phyloP scores from a whole-genome alignment of 768 basidiomycete species.

The Tylopilus intermedius region DNA sequence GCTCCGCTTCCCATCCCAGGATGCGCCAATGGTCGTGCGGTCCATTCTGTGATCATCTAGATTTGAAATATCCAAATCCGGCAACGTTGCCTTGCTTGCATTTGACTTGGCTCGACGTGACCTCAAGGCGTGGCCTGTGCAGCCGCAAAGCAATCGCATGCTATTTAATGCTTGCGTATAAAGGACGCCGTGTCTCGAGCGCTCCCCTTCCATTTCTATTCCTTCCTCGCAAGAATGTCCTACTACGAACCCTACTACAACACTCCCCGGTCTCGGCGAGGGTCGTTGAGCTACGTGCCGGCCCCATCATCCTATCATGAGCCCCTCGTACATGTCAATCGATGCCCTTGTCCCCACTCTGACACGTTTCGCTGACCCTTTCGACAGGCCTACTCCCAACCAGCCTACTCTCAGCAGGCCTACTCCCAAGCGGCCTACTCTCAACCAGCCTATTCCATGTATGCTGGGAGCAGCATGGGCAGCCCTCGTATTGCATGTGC shows the following conservation, averaged over 20 bases:
- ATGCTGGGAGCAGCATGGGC: constrained; percentile 37
- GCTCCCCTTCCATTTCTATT: constrained; percentile 4
- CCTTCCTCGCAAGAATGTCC: constrained; percentile 31
- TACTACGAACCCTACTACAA: constrained; percentile 41
- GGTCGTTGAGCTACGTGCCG: constrained; percentile 32
- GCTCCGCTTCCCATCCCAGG: constrained; percentile 18
- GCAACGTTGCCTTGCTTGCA: constrained; percentile 1
- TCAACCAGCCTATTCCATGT: constrained; percentile 44
- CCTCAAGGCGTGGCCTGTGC: constrained; percentile 27
- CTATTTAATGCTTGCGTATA: constrained; percentile 18
- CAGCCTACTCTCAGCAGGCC: constrained; percentile 33
- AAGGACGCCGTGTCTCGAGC: constrained; percentile 6
- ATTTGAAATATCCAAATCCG: constrained; percentile 23
- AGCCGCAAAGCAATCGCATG: constrained; percentile 7
- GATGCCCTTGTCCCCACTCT: neutral
- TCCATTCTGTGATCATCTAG: constrained; percentile 1
- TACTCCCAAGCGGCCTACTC: no score
- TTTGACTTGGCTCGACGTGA: constrained; percentile 19
- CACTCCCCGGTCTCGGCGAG: constrained; percentile 29
- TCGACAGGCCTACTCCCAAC: constrained; percentile 36
- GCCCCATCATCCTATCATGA: constrained; percentile 39
- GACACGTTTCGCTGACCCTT: constrained; percentile 4
- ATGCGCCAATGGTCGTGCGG: neutral
- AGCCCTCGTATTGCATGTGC: constrained; percentile 43
- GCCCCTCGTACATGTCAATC: constrained; percentile 38